Evolutionary conservation across 2,329 filamentous ascomycete genomes (phyloP), one percentile per base, ranked within the genome.

Genomic region (Verticillium klebahnii): DNA sequence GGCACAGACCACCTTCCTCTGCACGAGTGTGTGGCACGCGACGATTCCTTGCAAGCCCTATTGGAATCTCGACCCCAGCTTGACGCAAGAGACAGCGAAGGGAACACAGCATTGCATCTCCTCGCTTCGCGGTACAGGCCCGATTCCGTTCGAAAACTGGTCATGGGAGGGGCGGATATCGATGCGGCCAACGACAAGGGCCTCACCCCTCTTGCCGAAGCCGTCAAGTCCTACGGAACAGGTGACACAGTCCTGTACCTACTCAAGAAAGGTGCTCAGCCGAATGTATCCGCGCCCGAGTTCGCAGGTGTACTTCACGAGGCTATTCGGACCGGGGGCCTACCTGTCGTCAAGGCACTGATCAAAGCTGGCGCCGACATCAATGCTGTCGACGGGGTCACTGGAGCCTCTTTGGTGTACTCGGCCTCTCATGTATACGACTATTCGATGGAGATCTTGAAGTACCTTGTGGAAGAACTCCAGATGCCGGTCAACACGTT

Each of bases 381-480:
- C 17, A 31, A 23, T n/a, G 17, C 19, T 31, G 39, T 39, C n/a
- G 23, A n/a, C 40, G 40, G 8, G 9, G 19, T 23, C 8, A 50
- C 40, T 0, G 40, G 40, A 11, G n/a, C 40, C n/a, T 50, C 40
- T 3, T 8, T 50, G 19, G n/a, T 50, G 6, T 50, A 50, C n/a
- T 8, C 19, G n/a, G 40, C 40, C 6, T 23, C 7, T 12, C 12
- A 23, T 12, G 3, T 11, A 1, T 5, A n/a, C 2, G n/a, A n/a
- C 2, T 12, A 23, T 12, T 12, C n/a, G 8, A 23, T 23, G 9
- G 59, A 63, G 32, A 57, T 64, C 19, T 45, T 63, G 8, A 56
- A 64, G 23, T 68, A 68, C 36, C 56, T 68, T 11, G 39, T 67
- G 14, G 57, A 61, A 19, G 63, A 67, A 57, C 58, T 56, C 11